phyloP scores from a whole-genome alignment of 176 grass and related monocot genomes.

The Olyra latifolia region DNA sequence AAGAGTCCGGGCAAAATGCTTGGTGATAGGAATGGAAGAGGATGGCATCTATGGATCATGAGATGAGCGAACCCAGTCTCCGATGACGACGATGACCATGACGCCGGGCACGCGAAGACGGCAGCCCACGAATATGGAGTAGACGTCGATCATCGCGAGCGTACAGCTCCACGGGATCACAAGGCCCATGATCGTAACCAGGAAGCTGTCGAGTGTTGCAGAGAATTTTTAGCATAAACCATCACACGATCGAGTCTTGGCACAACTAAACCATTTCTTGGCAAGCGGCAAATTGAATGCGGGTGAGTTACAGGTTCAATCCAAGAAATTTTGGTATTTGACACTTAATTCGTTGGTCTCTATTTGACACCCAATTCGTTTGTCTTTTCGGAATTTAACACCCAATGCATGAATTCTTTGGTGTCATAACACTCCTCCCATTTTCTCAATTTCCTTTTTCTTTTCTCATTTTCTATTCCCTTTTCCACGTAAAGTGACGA shows the following conservation, averaged over 20 bases:
- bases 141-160: conserved; percentile 77
- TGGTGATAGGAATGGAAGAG: not conserved
- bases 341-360: too few relatives aligned
- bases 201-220: conserved; percentile 55
- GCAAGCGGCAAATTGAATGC: not conserved
- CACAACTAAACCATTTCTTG: not conserved
- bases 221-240: not conserved
- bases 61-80: conserved; percentile 65
- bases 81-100: conserved; percentile 58
- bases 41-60: not conserved
- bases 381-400: too few relatives aligned
- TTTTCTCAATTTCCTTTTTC: too few relatives aligned
- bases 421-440: too few relatives aligned
- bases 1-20: not conserved
- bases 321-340: too few relatives aligned
- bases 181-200: conserved; percentile 89
- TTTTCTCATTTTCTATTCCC: too few relatives aligned
- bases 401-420: too few relatives aligned
- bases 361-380: too few relatives aligned
- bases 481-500: too few relatives aligned
- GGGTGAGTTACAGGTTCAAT: not conserved
- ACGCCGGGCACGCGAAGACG: conserved; percentile 66
- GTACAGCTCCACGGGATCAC: conserved; percentile 90
- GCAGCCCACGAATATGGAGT: conserved; percentile 54
- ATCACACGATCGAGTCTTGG: not conserved